Base-by-base conservation (phyloP, 129 eudicot genomes). In the Daucus carota region DNA sequence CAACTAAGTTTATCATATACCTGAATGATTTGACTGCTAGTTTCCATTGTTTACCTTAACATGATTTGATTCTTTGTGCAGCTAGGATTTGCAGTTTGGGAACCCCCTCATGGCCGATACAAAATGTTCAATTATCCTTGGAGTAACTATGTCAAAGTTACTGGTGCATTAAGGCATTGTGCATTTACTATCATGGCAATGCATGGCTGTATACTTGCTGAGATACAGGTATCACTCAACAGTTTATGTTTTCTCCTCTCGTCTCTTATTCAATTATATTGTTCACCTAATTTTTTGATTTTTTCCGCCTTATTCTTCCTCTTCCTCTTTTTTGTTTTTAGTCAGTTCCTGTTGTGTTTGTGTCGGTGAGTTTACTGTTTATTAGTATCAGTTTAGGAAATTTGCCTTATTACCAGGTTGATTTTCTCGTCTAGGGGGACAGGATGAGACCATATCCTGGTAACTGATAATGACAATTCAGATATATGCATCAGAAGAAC, bases 31-130 rank as follows among this genome's bases (percentile, higher is more conserved):
- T 40, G 26, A 15, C 8, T 31, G 14, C 31, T 28, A n/a, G 38
- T 4, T 8, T 1, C 26, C 8, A 63, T 33, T 40, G 50, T n/a
- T 36, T 41, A 12, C 7, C 14, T 70, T 20, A 40, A 40, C 43
- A 40, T 76, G 5, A 40, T 8, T 74, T 24, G 12, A 28, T 84
- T 38, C 10, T 33, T 63, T 73, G 78, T 84, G 73, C 89, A 93
- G 96, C 59, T 93, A 54, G 84, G 83, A 1, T 92, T 90, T 78
- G 98, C 98, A 11, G 77, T 76, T 33, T 92, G 96, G 96, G 98
- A 93, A 80, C 98, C 98, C 17, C 98, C 98, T 44, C 98, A 93
- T 71, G 96, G 98, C 28, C 96, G 88, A 67, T 93, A 90, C 79
- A 90, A 80, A 40, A 85, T 82, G 84, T 81, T 82, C 44, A 85